Percentiles rank a stretch among this genome's conserved stretches.
Evolutionary conservation across 768 basidiomycete species (phyloP).

Genomic region (Sporobolomyces phaffii): DNA sequence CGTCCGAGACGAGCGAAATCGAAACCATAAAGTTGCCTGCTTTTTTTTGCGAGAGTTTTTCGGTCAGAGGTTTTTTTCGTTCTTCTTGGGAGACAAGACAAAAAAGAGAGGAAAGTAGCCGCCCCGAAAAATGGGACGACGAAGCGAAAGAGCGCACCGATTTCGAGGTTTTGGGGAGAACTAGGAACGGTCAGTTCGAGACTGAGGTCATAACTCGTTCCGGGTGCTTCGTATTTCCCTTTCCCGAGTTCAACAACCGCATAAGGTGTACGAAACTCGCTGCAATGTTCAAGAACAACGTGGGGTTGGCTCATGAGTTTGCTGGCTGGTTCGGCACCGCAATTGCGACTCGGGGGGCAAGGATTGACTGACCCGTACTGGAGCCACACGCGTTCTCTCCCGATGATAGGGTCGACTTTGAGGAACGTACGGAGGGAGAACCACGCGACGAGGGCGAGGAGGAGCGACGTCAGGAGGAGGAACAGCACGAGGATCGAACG

Average conservation of each 20-base stretch:
- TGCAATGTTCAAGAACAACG: too few relatives aligned
- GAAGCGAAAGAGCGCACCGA: neutral
- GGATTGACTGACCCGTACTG: slow-evolving; percentile 23
- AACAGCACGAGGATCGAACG: neutral
- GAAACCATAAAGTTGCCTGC: slow-evolving; percentile 31
- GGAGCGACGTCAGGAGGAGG: neutral
- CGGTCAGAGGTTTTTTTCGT: too few relatives aligned
- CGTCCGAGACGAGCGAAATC: neutral
- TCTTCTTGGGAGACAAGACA: too few relatives aligned
- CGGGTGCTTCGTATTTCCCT: neutral
- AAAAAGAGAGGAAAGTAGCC: neutral
- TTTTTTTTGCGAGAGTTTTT: neutral
- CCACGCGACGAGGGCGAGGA: slow-evolving; percentile 1
- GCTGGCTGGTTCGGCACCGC: too few relatives aligned
- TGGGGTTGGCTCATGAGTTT: too few relatives aligned
- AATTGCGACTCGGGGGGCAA: neutral
- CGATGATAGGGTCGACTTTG: slow-evolving; percentile 11
- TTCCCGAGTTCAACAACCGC: neutral
- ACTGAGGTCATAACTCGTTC: slow-evolving; percentile 13
- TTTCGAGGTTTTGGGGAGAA: slow-evolving; percentile 22
- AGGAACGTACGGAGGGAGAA: neutral
- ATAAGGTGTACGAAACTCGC: slow-evolving; percentile 14
- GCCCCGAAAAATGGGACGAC: neutral
- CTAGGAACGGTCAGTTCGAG: slow-evolving; percentile 25
- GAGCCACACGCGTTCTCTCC: slow-evolving; percentile 9